These are phyloP conservation scores for Chiua virens DNA, from an alignment of 768 basidiomycete genomes.

Conservation along the genomic window DNA sequence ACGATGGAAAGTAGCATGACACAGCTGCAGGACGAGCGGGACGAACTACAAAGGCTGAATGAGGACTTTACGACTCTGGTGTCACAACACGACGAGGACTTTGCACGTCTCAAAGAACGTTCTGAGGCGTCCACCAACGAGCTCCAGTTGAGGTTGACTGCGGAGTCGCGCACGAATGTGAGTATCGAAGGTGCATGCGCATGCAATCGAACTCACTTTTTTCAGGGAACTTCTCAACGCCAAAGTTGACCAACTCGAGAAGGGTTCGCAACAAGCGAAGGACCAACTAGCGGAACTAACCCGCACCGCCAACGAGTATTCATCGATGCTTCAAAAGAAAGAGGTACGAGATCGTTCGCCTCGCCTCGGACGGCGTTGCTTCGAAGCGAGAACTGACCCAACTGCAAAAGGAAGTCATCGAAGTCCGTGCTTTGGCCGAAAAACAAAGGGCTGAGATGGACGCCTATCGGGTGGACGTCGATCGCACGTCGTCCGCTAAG, in stretches of 20 bases:
- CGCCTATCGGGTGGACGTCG: conserved; percentile 53
- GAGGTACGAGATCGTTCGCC: conserved; percentile 64
- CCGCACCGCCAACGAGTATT: conserved; percentile 75
- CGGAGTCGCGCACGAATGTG: conserved; percentile 67
- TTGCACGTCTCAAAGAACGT: conserved; percentile 70
- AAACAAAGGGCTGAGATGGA: conserved; percentile 62
- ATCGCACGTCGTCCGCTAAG: conserved; percentile 46
- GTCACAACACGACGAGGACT: conserved; percentile 77
- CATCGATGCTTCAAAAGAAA: conserved; percentile 71
- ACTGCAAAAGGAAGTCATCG: conserved; percentile 58
- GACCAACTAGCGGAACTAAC: conserved; percentile 77
- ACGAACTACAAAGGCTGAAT: conserved; percentile 60
- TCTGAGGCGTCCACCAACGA: conserved; percentile 64
- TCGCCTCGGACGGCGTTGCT: conserved; percentile 53
- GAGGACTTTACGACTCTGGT: conserved; percentile 72
- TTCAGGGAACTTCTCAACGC: conserved; percentile 62
- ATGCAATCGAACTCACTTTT: conserved; percentile 1
- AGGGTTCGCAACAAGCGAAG: conserved; percentile 67
- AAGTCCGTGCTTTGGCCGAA: conserved; percentile 69
- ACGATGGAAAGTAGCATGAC: conserved; percentile 61
- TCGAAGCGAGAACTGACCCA: conserved; percentile 55
- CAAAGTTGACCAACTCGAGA: conserved; percentile 62
- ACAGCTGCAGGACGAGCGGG: conserved; percentile 54
- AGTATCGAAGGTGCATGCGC: conserved; percentile 23
- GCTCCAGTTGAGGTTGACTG: conserved; percentile 66